Base-by-base conservation (phyloP, 2,329 filamentous ascomycete species). In the Fusarium annulatum region DNA sequence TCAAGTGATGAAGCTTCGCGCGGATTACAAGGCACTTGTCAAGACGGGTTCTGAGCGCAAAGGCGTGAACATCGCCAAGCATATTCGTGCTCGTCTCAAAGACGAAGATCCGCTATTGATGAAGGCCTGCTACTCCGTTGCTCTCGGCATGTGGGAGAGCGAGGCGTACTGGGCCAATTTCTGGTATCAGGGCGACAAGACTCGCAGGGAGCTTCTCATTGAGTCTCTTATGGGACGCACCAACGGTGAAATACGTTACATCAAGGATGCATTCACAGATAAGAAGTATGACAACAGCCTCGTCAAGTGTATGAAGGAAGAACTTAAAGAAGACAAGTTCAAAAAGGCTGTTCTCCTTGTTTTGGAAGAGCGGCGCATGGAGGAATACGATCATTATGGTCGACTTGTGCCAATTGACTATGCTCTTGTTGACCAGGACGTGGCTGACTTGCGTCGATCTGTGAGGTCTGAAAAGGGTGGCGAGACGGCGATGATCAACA, bases 161-260 rank as follows among this genome's bases (percentile, higher is more conserved):
- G 96, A 99, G 82, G 94, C 94, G 1, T 97, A 97, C 86, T 99
- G 96, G 95, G 95, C 96, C 67, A 98, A 98, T 81, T 97, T 94
- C 82, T 98, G 95, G 92, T 98, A 98, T 84, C 96, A 98, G 80
- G 92, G 92, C 42, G 93, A 96, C 81, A 93, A 92, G 77, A 94
- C 92, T 12, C 89, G 94, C 6, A 90, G 95, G 10, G 96, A 98
- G 82, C 87, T 99, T 41, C 88, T 99, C 60, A 98, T 98, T 77
- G 96, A 99, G 83, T 90, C 92, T 10, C 88, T 99, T 26, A 97
- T 98, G 91, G 96, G 96, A 0, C 90, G 95, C 10, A 91, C 91
- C 34, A 98, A 98, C 81, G 86, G 89, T n/a, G 96, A 98, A 79
- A 94, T 98, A 71, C 88, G 89, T 16, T 87, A 88, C 69, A 98